Evolutionary conservation across 805 yeast genomes (phyloP), one percentile per base, ranked within the genome.

Genomic region (Sugiyamaella boreocaroliniensis): DNA sequence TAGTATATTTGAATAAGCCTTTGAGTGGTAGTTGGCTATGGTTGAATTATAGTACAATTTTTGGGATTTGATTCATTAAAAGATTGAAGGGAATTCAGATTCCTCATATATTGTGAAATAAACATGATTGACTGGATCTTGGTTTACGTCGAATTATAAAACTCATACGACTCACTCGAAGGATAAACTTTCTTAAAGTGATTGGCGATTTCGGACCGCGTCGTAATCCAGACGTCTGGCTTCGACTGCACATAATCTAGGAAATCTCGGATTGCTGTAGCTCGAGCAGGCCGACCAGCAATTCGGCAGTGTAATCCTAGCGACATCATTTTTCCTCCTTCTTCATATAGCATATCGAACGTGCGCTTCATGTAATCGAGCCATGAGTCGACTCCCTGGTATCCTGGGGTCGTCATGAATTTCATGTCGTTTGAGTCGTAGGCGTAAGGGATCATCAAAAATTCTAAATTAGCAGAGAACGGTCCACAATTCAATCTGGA

Each of bases 251-350:
- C 64, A 48, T 70, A 70, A 32, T 68, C 65, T 61, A 70, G 60
- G 50, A 70, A 69, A 56, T 69, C 68, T 40, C 65, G 62, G 45
- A 70, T 55, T 1, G 71, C 73, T 47, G 63, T 64, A 49, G 64
- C 65, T 48, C 72, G 58, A 19, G 71, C 73, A 10, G 73, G 73
- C 51, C 70, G 68, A 20, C 71, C 73, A 18, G 68, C 59, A 40
- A 70, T 63, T 52, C 74, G 62, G 18, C 70, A 63, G 47, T 70
- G 73, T 53, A 70, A 55, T 4, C 71, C 71, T 29, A 70, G 62
- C 18, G 68, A 68, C 73, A 70, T 70, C 64, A 70, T 68, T 53
- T 65, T 64, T 18, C 65, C 64, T 8, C 73, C 73, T 56, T 70
- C 74, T 16, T 63, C 62, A 50, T 70, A 70, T 9, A 70, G 60